Conservation (phyloP, 1,284 basidiomycete species). For the Coniferiporia sulphurascens region DNA sequence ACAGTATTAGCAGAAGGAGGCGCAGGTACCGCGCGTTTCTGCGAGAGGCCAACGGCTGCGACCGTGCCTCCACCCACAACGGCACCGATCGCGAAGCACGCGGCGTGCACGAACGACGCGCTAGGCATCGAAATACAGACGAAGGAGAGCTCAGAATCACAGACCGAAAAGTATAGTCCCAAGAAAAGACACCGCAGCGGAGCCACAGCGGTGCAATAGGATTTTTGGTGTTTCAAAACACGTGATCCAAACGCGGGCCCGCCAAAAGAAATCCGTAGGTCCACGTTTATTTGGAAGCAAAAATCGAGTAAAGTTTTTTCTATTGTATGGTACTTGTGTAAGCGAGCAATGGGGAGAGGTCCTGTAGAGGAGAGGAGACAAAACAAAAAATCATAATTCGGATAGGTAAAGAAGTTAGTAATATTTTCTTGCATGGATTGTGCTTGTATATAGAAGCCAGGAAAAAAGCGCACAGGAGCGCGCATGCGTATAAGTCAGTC, state of each 20-base stretch:
- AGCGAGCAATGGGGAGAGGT: no score
- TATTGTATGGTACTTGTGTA: not conserved
- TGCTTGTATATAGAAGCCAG: not conserved
- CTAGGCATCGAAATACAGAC: conserved; percentile 34
- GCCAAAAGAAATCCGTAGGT: no score
- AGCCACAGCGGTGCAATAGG: not conserved
- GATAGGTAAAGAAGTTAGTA: not conserved
- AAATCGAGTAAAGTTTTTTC: not conserved
- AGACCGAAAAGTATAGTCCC: not conserved
- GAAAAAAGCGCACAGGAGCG: no score
- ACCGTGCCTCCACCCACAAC: conserved; percentile 64
- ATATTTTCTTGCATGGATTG: conserved; percentile 11
- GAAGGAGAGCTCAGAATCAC: not conserved
- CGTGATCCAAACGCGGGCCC: no score
- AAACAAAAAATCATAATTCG: not conserved
- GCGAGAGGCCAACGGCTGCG: conserved; percentile 35
- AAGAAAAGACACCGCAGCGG: not conserved
- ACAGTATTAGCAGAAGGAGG: not conserved
- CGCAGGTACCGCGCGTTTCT: conserved; percentile 2
- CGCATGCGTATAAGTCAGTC: not conserved
- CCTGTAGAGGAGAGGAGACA: not conserved
- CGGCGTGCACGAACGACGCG: conserved; percentile 49
- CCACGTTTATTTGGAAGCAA: not conserved
- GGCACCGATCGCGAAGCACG: conserved; percentile 70
- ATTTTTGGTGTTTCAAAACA: no score